A percentile compares a stretch with the other conserved stretches of the same genome.
These are phyloP conservation scores for Geotrichum ghanense DNA, from an alignment of 805 yeast species.

Conservation along the genomic window DNA sequence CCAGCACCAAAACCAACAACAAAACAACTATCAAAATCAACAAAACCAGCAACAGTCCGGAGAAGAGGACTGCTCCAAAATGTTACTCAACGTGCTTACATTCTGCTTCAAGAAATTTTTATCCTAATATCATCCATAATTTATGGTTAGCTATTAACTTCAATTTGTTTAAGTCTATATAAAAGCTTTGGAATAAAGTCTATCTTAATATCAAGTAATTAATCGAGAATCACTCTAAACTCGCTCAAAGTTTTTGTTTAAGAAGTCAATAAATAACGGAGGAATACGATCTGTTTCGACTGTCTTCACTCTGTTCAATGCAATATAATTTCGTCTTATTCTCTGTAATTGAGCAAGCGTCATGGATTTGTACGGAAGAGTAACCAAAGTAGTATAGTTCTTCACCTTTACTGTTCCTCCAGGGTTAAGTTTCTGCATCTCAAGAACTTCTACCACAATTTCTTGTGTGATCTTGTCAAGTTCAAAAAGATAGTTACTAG, in stretches of 20 bases:
- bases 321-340: conserved; percentile 70
- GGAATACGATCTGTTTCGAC: conserved; percentile 58
- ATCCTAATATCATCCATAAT: neutral
- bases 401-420: conserved; percentile 26
- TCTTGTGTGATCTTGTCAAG: conserved; percentile 61
- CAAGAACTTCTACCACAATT: conserved; percentile 51
- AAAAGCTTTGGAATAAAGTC: neutral
- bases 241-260: conserved; percentile 47
- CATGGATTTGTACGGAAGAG: conserved; percentile 50
- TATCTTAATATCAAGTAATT: neutral
- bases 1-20: conserved; percentile 15
- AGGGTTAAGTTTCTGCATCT: conserved; percentile 43
- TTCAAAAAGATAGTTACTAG: conserved; percentile 64
- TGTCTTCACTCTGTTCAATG: conserved; percentile 67
- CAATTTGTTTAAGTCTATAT: neutral
- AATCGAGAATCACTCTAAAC: neutral
- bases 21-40: conserved; percentile 13
- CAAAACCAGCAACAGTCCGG: neutral
- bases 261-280: conserved; percentile 66
- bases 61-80: neutral
- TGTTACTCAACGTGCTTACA: neutral
- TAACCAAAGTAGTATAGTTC: conserved; percentile 35
- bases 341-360: conserved; percentile 75
- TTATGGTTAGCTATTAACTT: neutral
- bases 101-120: neutral